Conservation (phyloP, 768 basidiomycete genomes). For the Sarcomyxa edulis region DNA sequence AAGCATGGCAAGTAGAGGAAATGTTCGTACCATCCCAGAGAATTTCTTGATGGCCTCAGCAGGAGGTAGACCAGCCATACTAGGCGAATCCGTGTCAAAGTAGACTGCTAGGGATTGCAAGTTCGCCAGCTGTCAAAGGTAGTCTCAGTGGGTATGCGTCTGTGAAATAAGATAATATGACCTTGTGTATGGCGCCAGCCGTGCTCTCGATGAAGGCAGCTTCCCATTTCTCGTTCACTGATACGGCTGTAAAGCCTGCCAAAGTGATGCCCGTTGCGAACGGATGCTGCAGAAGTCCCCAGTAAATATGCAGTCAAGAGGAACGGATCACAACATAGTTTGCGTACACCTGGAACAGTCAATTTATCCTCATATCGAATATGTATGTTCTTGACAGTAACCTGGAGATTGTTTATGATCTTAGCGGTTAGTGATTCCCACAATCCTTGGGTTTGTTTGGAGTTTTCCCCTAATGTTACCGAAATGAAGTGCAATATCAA, state of each 20-base stretch:
- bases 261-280: slow-evolving; percentile 91
- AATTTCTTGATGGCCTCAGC: slow-evolving; percentile 70
- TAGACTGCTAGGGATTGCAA: slow-evolving; percentile 86
- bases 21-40: slow-evolving; percentile 54
- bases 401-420: slow-evolving; percentile 93
- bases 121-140: slow-evolving; percentile 61
- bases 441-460: slow-evolving; percentile 79
- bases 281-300: slow-evolving; percentile 59
- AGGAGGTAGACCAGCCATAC: slow-evolving; percentile 63
- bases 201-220: slow-evolving; percentile 91
- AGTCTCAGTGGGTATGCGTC: slow-evolving; percentile 5
- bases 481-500: not conserved
- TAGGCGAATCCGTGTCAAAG: slow-evolving; percentile 88
- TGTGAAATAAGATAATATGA: slow-evolving; percentile 16
- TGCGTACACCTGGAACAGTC: slow-evolving; percentile 84
- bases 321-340: not conserved
- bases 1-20: not conserved
- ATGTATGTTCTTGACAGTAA: slow-evolving; percentile 94
- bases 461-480: slow-evolving; percentile 29
- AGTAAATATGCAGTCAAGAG: slow-evolving; percentile 1
- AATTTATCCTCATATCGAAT: slow-evolving; percentile 93
- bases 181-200: slow-evolving; percentile 86
- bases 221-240: slow-evolving; percentile 85
- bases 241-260: slow-evolving; percentile 81
- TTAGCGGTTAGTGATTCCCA: slow-evolving; percentile 80